Evolutionary conservation across 2,329 filamentous ascomycete species (phyloP), one percentile per base, ranked within the genome.

Genomic region (Trichoderma koningii): DNA sequence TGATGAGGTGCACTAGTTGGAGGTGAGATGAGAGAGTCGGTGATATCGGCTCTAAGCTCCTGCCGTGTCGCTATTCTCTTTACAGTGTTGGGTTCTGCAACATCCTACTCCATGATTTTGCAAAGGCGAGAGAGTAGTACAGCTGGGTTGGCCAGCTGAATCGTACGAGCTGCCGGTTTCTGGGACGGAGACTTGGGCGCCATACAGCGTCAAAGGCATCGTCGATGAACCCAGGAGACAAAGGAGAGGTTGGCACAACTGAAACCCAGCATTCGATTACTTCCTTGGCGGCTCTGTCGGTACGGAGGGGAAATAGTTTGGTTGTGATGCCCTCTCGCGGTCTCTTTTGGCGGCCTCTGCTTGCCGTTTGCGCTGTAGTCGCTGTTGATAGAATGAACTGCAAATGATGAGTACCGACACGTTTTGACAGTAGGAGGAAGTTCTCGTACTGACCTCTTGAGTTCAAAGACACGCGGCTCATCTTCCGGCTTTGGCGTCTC

Each of bases 381-480:
- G 87, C 79, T 93, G 91, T 70, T 94, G 89, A 74, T 92, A 96
- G 77, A 99, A 97, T 28, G 87, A 85, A 71, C 92, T 95, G 38
- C 1, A 2, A 3, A 14, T 21, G 63, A 15, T 6, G 5, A 38
- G 3, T 52, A 52, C 28, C 14, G 12, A 38, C 5, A 38, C 34
- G 34, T 1, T 1, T 15, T 6, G 12, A 10, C 3, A 30, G 2
- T 23, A 51, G 47, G 47, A 2, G 7, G 10, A 23, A 45, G 19
- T 6, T 34, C 5, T 52, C 23, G 17, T 70, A 19, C 26, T 12
- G 78, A 94, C 90, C 89, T 93, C 73, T 94, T 90, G 66, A 97
- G 81, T 69, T 90, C 86, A 78, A 95, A 99, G 3, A 96, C 84
- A 48, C 94, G 86, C 21, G 92, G 89, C 64, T 89, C 88, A 66